Conservation (phyloP, 2,329 filamentous ascomycete genomes). For the Neofusicoccum sp. region DNA sequence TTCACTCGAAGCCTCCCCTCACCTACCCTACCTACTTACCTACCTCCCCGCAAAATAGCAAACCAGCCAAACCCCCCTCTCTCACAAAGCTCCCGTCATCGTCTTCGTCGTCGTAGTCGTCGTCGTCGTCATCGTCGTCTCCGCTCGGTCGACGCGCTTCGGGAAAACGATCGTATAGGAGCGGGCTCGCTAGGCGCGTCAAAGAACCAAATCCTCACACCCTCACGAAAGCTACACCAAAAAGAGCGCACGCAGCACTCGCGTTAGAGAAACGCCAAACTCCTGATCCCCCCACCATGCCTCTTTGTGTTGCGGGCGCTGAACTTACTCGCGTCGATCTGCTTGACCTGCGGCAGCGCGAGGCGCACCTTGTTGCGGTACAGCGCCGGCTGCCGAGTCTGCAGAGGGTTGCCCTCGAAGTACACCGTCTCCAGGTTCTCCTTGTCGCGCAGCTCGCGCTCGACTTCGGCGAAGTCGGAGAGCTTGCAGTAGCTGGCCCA, state of each 20-base stretch:
- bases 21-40: neutral
- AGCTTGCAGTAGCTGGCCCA: conserved; percentile 94
- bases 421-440: conserved; percentile 84
- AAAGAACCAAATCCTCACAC: neutral
- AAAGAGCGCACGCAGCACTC: neutral
- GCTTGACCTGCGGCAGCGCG: conserved; percentile 81
- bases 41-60: neutral
- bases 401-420: conserved; percentile 92
- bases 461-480: conserved; percentile 77
- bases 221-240: conserved; percentile 17
- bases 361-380: conserved; percentile 94
- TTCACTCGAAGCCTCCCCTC: neutral
- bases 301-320: neutral
- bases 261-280: neutral
- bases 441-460: conserved; percentile 78
- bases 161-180: neutral
- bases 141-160: neutral
- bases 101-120: neutral
- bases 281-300: neutral
- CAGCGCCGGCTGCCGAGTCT: conserved; percentile 74
- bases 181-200: neutral
- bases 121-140: neutral
- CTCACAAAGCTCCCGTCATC: neutral
- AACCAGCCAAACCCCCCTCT: neutral
- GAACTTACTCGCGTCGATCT: conserved; percentile 79